Evolutionary conservation across 495 filamentous ascomycete genomes (phyloP).

Genomic region (Penicillium roqueforti): DNA sequence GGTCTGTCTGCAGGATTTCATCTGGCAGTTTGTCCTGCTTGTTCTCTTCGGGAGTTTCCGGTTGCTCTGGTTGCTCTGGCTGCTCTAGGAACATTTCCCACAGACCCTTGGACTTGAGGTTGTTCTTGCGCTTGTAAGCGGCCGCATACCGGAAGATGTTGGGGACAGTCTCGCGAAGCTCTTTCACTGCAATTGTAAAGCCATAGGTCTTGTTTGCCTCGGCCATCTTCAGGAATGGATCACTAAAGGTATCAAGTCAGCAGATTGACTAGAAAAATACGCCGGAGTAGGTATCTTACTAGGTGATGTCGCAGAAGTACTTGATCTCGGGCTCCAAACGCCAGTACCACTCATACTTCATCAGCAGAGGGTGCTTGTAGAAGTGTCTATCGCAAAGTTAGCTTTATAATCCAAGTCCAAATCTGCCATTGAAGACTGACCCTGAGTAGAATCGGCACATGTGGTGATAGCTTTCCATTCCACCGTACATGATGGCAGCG

Average conservation of each 20-base stretch:
- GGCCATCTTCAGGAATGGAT: conserved; percentile 93
- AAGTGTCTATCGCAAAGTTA: conserved; percentile 63
- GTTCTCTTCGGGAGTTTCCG: conserved; percentile 56
- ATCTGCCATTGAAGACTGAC: conserved; percentile 43
- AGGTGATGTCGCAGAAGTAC: conserved; percentile 99
- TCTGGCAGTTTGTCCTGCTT: conserved; percentile 71
- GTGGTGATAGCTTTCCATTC: conserved; percentile 98
- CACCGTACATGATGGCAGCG: conserved; percentile 98
- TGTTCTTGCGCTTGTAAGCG: conserved; percentile 94
- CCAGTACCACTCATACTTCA: conserved; percentile 99
- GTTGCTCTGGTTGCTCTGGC: conserved; percentile 54
- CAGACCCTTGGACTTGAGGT: conserved; percentile 82
- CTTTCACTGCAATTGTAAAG: conserved; percentile 98
- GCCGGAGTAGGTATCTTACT: conserved; percentile 56
- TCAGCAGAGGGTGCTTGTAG: conserved; percentile 92
- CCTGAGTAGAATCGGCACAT: conserved; percentile 99
- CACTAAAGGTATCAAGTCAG: conserved; percentile 51
- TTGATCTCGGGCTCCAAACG: conserved; percentile 99
- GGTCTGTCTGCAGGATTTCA: conserved; percentile 74
- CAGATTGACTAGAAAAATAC: not conserved
- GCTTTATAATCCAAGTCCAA: conserved; percentile 1
- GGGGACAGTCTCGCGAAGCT: conserved; percentile 94
- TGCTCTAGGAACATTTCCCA: conserved; percentile 99
- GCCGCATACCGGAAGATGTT: conserved; percentile 99
- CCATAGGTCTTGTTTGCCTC: conserved; percentile 95